Conservation (phyloP, 2,329 filamentous ascomycete species). For the Colletotrichum falcatum region DNA sequence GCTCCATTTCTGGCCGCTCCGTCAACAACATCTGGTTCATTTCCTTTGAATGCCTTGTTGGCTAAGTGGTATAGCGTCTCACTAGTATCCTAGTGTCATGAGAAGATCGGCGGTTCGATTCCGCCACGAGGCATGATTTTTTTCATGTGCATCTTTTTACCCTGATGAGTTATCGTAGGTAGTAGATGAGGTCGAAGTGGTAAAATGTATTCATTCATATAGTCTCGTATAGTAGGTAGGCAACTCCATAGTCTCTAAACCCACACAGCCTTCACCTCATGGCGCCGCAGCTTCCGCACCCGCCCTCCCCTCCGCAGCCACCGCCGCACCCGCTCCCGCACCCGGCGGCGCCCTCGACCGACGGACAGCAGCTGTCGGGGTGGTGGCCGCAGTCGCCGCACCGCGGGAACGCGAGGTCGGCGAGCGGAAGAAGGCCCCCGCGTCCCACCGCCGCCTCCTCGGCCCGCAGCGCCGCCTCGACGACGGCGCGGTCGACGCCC, state of each 20-base stretch:
- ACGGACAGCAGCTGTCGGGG: constrained; percentile 22
- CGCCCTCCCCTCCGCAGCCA: constrained; percentile 30
- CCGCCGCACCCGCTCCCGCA: constrained; percentile 33
- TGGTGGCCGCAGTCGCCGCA: constrained; percentile 32
- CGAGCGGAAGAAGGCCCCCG: constrained; percentile 6
- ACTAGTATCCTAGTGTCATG: constrained; percentile 35
- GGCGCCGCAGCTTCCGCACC: constrained; percentile 29
- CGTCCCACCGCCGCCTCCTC: constrained; percentile 10
- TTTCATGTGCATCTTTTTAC: not conserved
- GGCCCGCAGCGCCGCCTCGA: constrained; percentile 11
- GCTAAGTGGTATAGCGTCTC: constrained; percentile 41
- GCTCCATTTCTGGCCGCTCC: fast-evolving
- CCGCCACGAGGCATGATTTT: constrained; percentile 22
- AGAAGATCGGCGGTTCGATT: constrained; percentile 41
- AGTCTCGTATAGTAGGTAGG: not conserved
- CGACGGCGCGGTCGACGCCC: constrained; percentile 10
- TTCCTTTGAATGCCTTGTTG: constrained; percentile 37
- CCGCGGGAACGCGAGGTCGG: constrained; percentile 26
- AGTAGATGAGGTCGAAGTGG: not conserved
- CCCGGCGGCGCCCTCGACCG: constrained; percentile 20
- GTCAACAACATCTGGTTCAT: not conserved
- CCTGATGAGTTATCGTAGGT: no score
- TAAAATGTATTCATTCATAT: not conserved
- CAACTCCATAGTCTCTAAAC: not conserved
- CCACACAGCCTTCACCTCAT: constrained; percentile 18